Percentiles rank a stretch among this genome's conserved stretches.
Conservation (phyloP, 2,329 filamentous ascomycete genomes). For the Ceratocystis eucalypticola region DNA sequence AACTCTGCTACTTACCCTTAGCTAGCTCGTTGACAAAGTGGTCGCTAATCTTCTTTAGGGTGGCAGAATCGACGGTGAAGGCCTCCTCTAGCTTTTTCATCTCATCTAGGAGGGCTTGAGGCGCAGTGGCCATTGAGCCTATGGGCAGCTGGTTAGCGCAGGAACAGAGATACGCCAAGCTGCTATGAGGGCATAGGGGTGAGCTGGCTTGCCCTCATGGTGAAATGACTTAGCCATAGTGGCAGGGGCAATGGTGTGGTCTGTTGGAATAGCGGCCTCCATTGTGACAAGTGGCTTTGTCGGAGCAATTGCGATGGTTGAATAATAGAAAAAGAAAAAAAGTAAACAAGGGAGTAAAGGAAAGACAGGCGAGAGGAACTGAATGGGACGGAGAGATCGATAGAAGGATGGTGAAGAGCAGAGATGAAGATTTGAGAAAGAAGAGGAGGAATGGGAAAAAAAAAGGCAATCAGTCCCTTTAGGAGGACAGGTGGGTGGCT, state of each 20-base stretch:
- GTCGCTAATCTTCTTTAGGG: slow-evolving; percentile 78
- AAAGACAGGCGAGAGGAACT: background rate
- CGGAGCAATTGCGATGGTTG: background rate
- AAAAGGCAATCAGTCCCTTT: background rate
- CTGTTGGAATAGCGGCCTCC: slow-evolving; percentile 13
- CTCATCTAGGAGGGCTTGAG: slow-evolving; percentile 65
- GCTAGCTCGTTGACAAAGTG: slow-evolving; percentile 82
- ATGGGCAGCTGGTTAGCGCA: slow-evolving; percentile 16
- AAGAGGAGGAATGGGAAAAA: too few species aligned
- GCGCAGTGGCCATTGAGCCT: slow-evolving; percentile 88
- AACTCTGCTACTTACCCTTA: slow-evolving; percentile 49
- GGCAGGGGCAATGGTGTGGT: slow-evolving; percentile 17
- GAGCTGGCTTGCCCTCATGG: slow-evolving; percentile 16
- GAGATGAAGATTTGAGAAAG: background rate
- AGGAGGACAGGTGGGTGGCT: slow-evolving; percentile 2
- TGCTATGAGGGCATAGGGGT: background rate
- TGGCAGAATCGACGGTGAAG: slow-evolving; percentile 64
- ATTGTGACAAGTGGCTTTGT: slow-evolving; percentile 10
- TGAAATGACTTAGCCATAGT: slow-evolving; percentile 18
- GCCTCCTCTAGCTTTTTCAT: slow-evolving; percentile 72
- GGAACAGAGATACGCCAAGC: background rate
- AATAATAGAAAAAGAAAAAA: background rate
- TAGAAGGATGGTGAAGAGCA: background rate
- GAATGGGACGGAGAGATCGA: background rate
- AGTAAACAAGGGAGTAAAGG: background rate